phyloP scores from a whole-genome alignment of 495 filamentous ascomycete species.

The Penicillium psychrofluorescens region DNA sequence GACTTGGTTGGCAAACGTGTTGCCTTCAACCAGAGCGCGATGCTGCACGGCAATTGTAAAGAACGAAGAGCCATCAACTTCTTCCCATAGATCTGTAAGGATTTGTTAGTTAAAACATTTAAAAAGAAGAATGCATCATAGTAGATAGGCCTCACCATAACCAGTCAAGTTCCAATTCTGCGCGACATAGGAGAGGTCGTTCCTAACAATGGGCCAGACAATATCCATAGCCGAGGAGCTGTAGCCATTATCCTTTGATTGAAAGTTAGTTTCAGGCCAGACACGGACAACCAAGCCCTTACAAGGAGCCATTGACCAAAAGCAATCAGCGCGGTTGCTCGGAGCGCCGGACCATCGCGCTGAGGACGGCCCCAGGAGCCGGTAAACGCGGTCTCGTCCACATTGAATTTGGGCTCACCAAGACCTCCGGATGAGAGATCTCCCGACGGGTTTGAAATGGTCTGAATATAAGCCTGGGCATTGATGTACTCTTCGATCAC shows the following conservation, averaged over 20 bases:
- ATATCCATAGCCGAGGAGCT: slow-evolving; percentile 16
- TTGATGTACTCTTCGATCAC: slow-evolving; percentile 51
- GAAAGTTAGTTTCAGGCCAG: not conserved
- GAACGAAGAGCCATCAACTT: slow-evolving; percentile 56
- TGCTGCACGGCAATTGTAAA: slow-evolving; percentile 44
- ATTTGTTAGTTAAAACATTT: not conserved
- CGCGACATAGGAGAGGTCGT: slow-evolving; percentile 62
- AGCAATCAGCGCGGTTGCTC: slow-evolving; percentile 52
- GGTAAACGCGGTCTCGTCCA: slow-evolving; percentile 53
- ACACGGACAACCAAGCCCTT: not conserved
- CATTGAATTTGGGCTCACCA: slow-evolving; percentile 42
- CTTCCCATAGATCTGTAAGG: slow-evolving; percentile 59
- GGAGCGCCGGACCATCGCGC: slow-evolving; percentile 61
- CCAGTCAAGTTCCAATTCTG: slow-evolving; percentile 66
- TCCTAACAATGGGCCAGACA: slow-evolving; percentile 57
- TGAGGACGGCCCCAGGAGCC: slow-evolving; percentile 66
- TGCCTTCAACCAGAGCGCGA: slow-evolving; percentile 52
- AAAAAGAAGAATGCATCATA: not conserved
- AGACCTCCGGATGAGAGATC: slow-evolving; percentile 40
- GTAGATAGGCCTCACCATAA: slow-evolving; percentile 26
- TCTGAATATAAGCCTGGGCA: slow-evolving; percentile 54
- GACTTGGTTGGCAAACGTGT: slow-evolving; percentile 40
- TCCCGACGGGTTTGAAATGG: slow-evolving; percentile 54
- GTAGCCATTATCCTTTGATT: slow-evolving; percentile 20
- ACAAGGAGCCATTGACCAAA: slow-evolving; percentile 33